Evolutionary conservation across 331 rosid genomes (phyloP).

Genomic region (Quercus lobata): DNA sequence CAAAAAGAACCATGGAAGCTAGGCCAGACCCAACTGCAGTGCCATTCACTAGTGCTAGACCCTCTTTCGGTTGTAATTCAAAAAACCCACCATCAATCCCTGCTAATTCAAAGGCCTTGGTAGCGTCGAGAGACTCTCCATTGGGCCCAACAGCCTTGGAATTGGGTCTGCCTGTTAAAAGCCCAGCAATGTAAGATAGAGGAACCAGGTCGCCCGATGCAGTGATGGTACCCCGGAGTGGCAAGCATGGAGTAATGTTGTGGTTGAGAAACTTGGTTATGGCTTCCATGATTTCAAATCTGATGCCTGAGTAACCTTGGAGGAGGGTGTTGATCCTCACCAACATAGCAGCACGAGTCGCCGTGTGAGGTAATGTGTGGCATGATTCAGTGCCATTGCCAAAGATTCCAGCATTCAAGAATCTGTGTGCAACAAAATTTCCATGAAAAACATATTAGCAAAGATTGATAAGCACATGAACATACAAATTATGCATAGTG

Average conservation of each 20-base stretch:
- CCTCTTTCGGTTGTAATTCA: constrained; percentile 88
- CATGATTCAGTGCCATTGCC: constrained; percentile 54
- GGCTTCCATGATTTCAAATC: constrained; percentile 85
- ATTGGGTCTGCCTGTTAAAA: constrained; percentile 71
- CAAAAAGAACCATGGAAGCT: constrained; percentile 79
- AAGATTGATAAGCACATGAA: background rate
- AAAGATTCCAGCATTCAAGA: constrained; percentile 82
- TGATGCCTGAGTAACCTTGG: constrained; percentile 86
- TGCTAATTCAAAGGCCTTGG: constrained; percentile 65
- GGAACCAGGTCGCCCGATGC: constrained; percentile 92
- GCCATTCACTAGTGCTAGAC: constrained; percentile 84
- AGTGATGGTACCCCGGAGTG: constrained; percentile 77
- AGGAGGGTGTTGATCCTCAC: constrained; percentile 91
- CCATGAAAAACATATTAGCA: background rate
- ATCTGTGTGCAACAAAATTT: constrained; percentile 34
- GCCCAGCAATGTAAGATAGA: constrained; percentile 78
- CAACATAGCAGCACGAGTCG: constrained; percentile 87
- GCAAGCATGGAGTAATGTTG: constrained; percentile 76
- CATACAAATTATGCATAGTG: too few relatives aligned
- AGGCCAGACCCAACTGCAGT: constrained; percentile 94
- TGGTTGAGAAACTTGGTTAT: constrained; percentile 65
- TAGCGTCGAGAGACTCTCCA: constrained; percentile 48
- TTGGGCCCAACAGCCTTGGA: constrained; percentile 72
- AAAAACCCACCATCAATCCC: constrained; percentile 61
- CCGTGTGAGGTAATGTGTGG: constrained; percentile 61